Conservation (phyloP, 2,329 filamentous ascomycete genomes). For the Cladosporium austrohemisphaericum region DNA sequence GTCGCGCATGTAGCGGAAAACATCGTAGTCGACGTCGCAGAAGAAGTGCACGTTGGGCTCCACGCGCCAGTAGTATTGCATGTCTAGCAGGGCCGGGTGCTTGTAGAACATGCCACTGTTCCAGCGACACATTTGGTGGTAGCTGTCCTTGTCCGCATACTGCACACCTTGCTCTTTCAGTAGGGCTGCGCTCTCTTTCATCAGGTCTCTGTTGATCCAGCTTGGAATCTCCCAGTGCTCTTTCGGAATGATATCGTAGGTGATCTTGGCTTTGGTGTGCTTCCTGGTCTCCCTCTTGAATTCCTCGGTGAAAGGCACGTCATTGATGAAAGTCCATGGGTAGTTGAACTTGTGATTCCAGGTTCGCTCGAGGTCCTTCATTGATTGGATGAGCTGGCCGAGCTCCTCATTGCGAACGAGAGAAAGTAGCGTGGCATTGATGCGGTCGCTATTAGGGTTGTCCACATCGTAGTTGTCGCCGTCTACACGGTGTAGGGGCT, state of each 20-base stretch:
- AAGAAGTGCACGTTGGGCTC: slow-evolving; percentile 99
- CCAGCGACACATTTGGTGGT: slow-evolving; percentile 99
- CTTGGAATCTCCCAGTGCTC: slow-evolving; percentile 90
- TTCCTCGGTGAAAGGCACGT: slow-evolving; percentile 85
- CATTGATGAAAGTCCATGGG: slow-evolving; percentile 99
- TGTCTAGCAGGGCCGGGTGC: slow-evolving; percentile 77
- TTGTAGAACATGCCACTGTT: slow-evolving; percentile 98
- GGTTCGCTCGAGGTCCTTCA: slow-evolving; percentile 85
- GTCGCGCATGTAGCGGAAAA: slow-evolving; percentile 97
- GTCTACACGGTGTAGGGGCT: slow-evolving; percentile 64
- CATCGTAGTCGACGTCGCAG: slow-evolving; percentile 97
- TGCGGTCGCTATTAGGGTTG: slow-evolving; percentile 71
- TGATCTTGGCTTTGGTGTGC: slow-evolving; percentile 81
- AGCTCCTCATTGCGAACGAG: slow-evolving; percentile 92
- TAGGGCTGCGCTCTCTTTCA: slow-evolving; percentile 76
- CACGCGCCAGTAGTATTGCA: slow-evolving; percentile 95
- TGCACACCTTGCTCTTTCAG: slow-evolving; percentile 83
- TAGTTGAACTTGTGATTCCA: slow-evolving; percentile 99
- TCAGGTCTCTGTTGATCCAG: slow-evolving; percentile 89
- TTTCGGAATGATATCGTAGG: slow-evolving; percentile 84
- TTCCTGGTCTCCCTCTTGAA: slow-evolving; percentile 81
- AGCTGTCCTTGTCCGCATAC: slow-evolving; percentile 83
- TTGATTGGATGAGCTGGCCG: slow-evolving; percentile 76
- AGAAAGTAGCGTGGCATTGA: slow-evolving; percentile 88
- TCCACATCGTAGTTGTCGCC: slow-evolving; percentile 74